Percentiles rank a stretch among this genome's conserved stretches.
phyloP scores from a whole-genome alignment of 495 filamentous ascomycete species.

The Annulohypoxylon moriforme region DNA sequence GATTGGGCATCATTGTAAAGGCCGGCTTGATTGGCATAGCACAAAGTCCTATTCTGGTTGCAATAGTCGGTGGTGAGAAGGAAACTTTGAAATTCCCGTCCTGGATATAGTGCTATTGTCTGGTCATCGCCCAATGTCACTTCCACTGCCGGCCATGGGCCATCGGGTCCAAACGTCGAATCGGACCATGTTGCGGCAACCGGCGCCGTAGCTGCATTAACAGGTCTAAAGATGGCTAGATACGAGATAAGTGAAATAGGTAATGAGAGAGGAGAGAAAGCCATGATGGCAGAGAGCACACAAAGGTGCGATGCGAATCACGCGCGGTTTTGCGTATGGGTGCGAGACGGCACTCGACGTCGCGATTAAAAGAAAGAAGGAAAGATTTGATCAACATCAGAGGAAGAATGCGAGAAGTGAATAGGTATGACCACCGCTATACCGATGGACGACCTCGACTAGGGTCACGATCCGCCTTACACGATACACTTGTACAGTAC shows the following conservation, averaged over 20 bases:
- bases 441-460: constrained; percentile 19
- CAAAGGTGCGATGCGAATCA: constrained; percentile 21
- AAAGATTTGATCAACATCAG: constrained; percentile 24
- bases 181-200: constrained; percentile 45
- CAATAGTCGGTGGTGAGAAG: constrained; percentile 48
- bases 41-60: constrained; percentile 38
- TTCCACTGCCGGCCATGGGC: constrained; percentile 53
- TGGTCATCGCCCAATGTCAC: constrained; percentile 46
- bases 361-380: constrained; percentile 24
- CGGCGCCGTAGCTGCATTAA: constrained; percentile 32
- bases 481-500: constrained; percentile 22
- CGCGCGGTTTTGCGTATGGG: constrained; percentile 23
- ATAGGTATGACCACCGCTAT: constrained; percentile 29
- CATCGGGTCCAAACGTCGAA: constrained; percentile 50
- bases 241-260: constrained; percentile 46
- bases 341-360: constrained; percentile 30
- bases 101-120: constrained; percentile 51
- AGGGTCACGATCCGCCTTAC: constrained; percentile 27
- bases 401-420: constrained; percentile 30
- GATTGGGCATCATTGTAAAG: constrained; percentile 44
- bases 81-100: constrained; percentile 45
- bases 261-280: constrained; percentile 31
- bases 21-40: constrained; percentile 42
- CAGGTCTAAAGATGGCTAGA: constrained; percentile 29
- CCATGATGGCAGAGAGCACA: constrained; percentile 40